Evolutionary conservation across 345 rosid genomes (phyloP).

Genomic region (Dimocarpus longan): DNA sequence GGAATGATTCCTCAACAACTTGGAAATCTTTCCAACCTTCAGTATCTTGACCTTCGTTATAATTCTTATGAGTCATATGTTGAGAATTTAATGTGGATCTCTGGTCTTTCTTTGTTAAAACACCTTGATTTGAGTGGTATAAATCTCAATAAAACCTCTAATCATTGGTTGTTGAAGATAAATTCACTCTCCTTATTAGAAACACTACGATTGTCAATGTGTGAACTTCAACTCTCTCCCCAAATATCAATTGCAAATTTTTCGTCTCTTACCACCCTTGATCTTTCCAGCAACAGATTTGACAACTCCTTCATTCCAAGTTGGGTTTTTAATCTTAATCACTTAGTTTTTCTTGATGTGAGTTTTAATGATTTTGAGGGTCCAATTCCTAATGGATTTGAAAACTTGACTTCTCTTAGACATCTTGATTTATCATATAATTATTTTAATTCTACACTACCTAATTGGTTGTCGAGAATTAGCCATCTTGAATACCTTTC

Average conservation of each 20-base stretch:
- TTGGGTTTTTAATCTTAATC: not conserved
- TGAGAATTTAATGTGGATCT: not conserved
- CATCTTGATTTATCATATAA: not conserved
- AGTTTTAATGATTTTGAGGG: not conserved
- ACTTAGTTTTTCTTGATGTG: not conserved
- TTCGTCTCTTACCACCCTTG: not conserved
- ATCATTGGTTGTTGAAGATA: not conserved
- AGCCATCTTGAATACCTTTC: constrained; percentile 4
- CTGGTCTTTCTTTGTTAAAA: not conserved
- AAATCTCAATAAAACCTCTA: not conserved
- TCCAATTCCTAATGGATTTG: not conserved
- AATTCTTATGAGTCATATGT: not conserved
- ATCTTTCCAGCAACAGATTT: not conserved
- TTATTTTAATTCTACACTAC: not conserved
- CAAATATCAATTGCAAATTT: not conserved
- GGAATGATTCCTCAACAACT: not conserved
- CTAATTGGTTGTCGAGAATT: constrained; percentile 13
- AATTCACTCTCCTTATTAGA: not conserved
- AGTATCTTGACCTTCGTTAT: no score
- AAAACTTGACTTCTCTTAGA: constrained; percentile 17
- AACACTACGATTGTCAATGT: not conserved
- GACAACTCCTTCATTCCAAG: not conserved
- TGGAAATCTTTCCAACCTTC: no score
- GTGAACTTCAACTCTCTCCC: not conserved
- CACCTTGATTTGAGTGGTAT: not conserved